Evolutionary conservation across 1,284 basidiomycete species (phyloP).

Genomic region (Leccinum angustisporum): DNA sequence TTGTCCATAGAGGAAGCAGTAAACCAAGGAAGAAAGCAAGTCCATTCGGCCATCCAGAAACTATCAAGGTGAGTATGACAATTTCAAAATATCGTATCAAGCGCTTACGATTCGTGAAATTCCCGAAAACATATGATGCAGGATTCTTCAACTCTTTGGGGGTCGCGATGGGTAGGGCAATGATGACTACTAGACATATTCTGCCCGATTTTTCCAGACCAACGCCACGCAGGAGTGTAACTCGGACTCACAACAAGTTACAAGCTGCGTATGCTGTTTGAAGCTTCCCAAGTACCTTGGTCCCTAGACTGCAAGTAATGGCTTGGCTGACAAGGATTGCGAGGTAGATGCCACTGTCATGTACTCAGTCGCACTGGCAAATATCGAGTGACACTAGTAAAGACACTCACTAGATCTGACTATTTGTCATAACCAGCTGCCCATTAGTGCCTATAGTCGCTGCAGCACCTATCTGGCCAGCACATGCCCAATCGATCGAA

Average conservation of each 20-base stretch:
- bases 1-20: constrained; percentile 51
- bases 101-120: constrained; percentile 37
- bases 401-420: constrained; percentile 32
- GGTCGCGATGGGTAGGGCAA: constrained; percentile 49
- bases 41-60: constrained; percentile 48
- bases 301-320: constrained; percentile 44
- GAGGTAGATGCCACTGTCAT: constrained; percentile 32
- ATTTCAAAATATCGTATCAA: background rate
- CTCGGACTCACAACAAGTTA: constrained; percentile 34
- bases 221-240: background rate
- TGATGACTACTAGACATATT: constrained; percentile 43
- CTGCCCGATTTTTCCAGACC: constrained; percentile 20
- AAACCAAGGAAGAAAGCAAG: constrained; percentile 52
- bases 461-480: constrained; percentile 40
- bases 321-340: constrained; percentile 35
- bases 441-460: constrained; percentile 35
- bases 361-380: background rate
- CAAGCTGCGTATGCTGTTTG: constrained; percentile 30
- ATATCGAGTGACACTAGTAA: background rate
- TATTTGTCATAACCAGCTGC: constrained; percentile 29
- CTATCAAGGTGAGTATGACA: constrained; percentile 23
- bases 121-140: constrained; percentile 40
- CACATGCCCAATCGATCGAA: constrained; percentile 45
- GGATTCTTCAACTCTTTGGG: constrained; percentile 43
- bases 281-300: constrained; percentile 36